These are phyloP conservation scores for Talaromyces piceae DNA, from an alignment of 2,329 filamentous ascomycete genomes.

Conservation along the genomic window DNA sequence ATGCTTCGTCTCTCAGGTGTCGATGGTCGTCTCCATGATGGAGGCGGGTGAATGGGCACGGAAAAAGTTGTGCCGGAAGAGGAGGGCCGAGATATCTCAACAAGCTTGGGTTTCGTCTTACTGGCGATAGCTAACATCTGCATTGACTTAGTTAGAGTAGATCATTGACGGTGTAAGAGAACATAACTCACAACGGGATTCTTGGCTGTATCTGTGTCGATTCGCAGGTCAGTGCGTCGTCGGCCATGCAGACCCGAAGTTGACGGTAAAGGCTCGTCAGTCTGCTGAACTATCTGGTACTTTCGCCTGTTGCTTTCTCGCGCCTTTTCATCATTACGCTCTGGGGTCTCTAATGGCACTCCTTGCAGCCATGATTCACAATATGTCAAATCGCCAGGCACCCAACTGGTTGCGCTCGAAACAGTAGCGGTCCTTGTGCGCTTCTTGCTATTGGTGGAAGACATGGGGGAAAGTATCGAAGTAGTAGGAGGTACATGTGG, in stretches of 20 bases:
- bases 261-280: constrained; percentile 18
- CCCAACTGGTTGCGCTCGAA: constrained; percentile 32
- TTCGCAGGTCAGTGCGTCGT: constrained; percentile 7
- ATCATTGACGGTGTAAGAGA: neutral
- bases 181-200: constrained; percentile 9
- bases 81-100: constrained; percentile 32
- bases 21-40: constrained; percentile 20
- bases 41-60: constrained; percentile 19
- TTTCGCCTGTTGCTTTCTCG: constrained; percentile 27
- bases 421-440: constrained; percentile 27
- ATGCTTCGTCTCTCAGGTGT: constrained; percentile 27
- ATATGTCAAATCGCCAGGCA: constrained; percentile 29
- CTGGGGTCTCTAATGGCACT: constrained; percentile 24
- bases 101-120: constrained; percentile 30
- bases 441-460: constrained; percentile 17
- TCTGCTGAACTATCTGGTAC: constrained; percentile 31
- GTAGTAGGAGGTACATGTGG: constrained; percentile 7
- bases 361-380: constrained; percentile 32
- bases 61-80: constrained; percentile 22
- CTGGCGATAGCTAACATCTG: constrained; percentile 25
- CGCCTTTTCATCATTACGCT: constrained; percentile 18
- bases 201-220: constrained; percentile 12
- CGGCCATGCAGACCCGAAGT: constrained; percentile 12
- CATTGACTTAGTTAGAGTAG: constrained; percentile 6
- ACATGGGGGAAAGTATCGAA: constrained; percentile 13